Conservation (phyloP, 2,329 filamentous ascomycete genomes). For the Trichoderma sp. region DNA sequence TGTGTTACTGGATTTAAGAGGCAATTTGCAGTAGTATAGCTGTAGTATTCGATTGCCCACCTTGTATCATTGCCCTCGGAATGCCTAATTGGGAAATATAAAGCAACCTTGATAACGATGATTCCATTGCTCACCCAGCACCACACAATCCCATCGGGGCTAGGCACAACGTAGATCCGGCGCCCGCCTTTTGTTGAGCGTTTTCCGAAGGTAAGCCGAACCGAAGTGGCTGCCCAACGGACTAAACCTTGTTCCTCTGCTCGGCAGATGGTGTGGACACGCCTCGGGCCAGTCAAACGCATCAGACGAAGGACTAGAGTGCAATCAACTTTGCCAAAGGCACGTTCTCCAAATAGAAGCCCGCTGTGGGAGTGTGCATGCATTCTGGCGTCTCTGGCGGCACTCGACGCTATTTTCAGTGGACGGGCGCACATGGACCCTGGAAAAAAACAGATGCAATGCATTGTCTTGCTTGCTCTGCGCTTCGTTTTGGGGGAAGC, state of each 20-base stretch:
- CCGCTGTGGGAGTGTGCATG: background rate
- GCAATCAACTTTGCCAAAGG: background rate
- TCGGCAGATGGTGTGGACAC: conserved; percentile 4
- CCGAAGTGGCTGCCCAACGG: conserved; percentile 7
- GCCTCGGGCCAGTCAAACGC: conserved; percentile 4
- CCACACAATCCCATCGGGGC: background rate
- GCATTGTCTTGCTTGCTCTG: background rate
- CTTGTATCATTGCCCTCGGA: background rate
- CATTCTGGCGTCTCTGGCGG: background rate
- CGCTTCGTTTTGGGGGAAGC: background rate
- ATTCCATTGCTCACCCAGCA: no score
- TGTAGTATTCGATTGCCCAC: no score
- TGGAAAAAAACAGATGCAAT: background rate
- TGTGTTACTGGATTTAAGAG: background rate
- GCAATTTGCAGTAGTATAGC: background rate
- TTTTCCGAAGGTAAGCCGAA: conserved; percentile 11
- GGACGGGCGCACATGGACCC: background rate
- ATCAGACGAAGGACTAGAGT: background rate
- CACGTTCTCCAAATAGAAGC: background rate
- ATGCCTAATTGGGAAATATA: background rate
- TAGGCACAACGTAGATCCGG: background rate
- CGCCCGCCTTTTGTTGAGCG: background rate
- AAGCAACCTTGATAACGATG: background rate
- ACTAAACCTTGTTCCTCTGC: conserved; percentile 12
- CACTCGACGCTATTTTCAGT: background rate